Conservation (phyloP, 208 protist species). For the Trypanosoma avium region DNA sequence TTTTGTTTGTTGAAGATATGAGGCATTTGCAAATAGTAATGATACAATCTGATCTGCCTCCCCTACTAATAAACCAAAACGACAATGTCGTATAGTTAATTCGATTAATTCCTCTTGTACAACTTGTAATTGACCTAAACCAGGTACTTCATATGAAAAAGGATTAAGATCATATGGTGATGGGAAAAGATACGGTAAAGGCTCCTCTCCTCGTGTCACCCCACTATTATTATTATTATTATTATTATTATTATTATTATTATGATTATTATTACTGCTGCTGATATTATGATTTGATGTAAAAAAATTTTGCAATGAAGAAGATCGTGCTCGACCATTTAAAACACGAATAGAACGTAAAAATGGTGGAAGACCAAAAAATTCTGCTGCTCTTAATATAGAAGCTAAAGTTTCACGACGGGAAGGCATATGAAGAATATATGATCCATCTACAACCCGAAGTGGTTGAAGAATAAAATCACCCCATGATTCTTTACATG, state of each 20-base stretch:
- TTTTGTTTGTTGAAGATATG: slow-evolving; percentile 1
- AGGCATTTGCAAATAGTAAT: slow-evolving; percentile 35
- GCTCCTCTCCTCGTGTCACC: too few species aligned
- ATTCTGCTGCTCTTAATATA: slow-evolving; percentile 54
- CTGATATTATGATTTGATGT: too few species aligned
- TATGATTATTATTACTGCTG: too few species aligned
- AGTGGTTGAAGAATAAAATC: slow-evolving; percentile 36
- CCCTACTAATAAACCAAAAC: slow-evolving; percentile 62
- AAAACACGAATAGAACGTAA: slow-evolving; percentile 72
- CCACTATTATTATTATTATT: too few species aligned
- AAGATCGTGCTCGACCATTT: neutral
- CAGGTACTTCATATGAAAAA: slow-evolving; percentile 35
- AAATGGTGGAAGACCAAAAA: slow-evolving; percentile 86
- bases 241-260: too few species aligned
- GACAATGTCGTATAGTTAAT: slow-evolving; percentile 49
- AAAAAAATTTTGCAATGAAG: neutral
- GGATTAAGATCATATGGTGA: slow-evolving; percentile 52
- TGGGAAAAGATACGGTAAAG: slow-evolving; percentile 44
- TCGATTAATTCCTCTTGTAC: slow-evolving; percentile 79
- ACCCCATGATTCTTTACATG: slow-evolving; percentile 59
- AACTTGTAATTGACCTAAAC: slow-evolving; percentile 46
- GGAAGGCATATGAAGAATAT: slow-evolving; percentile 47
- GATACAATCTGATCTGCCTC: slow-evolving; percentile 77
- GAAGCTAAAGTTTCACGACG: slow-evolving; percentile 35
- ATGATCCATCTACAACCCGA: slow-evolving; percentile 53